Percentiles rank a stretch among this genome's conserved stretches.
phyloP scores from a whole-genome alignment of 495 filamentous ascomycete species.

The Aspergillus diversus region DNA sequence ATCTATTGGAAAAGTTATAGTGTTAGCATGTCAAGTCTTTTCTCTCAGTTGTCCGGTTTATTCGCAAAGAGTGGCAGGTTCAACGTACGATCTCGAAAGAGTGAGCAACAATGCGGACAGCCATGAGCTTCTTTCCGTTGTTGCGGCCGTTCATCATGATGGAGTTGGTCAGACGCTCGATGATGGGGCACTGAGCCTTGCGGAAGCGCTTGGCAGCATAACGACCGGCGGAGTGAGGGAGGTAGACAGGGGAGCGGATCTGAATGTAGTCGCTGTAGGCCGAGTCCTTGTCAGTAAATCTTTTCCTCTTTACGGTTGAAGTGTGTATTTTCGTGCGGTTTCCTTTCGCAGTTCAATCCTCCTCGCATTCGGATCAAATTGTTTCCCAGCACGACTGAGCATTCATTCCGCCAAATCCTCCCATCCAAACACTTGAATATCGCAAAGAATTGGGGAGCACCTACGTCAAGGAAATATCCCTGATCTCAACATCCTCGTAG shows the following conservation, averaged over 20 bases:
- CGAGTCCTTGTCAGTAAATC: conserved; percentile 50
- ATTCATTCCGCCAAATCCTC: conserved; percentile 22
- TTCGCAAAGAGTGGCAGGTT: neutral
- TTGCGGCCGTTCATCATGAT: conserved; percentile 99
- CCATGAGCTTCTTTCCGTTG: conserved; percentile 99
- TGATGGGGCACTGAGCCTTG: conserved; percentile 99
- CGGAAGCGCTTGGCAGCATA: conserved; percentile 99
- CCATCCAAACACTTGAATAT: conserved; percentile 16
- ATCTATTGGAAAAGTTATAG: conserved; percentile 59
- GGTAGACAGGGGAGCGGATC: conserved; percentile 97
- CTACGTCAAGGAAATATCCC: conserved; percentile 99
- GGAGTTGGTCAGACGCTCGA: conserved; percentile 99
- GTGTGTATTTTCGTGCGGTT: conserved; percentile 9
- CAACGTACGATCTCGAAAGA: conserved; percentile 95
- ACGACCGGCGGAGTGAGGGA: conserved; percentile 96
- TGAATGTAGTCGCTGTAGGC: conserved; percentile 93
- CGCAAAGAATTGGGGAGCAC: conserved; percentile 44
- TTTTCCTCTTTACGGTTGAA: conserved; percentile 14
- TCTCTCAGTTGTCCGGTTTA: conserved; percentile 10
- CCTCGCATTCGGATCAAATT: conserved; percentile 11
- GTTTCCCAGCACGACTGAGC: conserved; percentile 15
- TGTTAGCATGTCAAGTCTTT: conserved; percentile 3
- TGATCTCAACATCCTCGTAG: conserved; percentile 99
- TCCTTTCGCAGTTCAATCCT: conserved; percentile 3
- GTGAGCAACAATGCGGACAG: conserved; percentile 98